phyloP scores from a whole-genome alignment of 371 early-diverging fungal species.

The Lichtheimia ramosa region DNA sequence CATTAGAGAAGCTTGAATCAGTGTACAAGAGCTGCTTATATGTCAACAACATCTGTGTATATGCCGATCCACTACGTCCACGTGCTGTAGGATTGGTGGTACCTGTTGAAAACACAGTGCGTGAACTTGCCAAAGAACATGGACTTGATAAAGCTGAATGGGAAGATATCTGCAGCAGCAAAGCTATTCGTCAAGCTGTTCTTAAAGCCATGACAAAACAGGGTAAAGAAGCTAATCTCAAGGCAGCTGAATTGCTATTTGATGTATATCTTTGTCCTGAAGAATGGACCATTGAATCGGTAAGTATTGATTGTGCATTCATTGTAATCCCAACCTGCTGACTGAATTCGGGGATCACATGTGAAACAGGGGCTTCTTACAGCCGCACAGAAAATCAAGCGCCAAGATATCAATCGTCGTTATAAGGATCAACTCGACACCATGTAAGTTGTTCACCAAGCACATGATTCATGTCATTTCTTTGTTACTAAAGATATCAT shows the following conservation, averaged over 20 bases:
- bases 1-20: slow-evolving; percentile 96
- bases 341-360: neutral
- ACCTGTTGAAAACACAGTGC: slow-evolving; percentile 57
- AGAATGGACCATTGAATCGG: slow-evolving; percentile 27
- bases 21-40: slow-evolving; percentile 79
- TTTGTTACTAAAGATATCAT: neutral
- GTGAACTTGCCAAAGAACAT: slow-evolving; percentile 32
- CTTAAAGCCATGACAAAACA: slow-evolving; percentile 26
- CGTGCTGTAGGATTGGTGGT: slow-evolving; percentile 76
- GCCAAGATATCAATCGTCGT: slow-evolving; percentile 65
- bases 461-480: neutral
- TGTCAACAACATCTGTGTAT: slow-evolving; percentile 85
- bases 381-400: slow-evolving; percentile 88
- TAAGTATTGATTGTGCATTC: slow-evolving; percentile 4
- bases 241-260: slow-evolving; percentile 68
- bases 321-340: too few species aligned
- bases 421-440: slow-evolving; percentile 58
- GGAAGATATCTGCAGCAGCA: slow-evolving; percentile 16
- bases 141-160: slow-evolving; percentile 28
- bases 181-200: slow-evolving; percentile 35
- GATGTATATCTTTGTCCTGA: slow-evolving; percentile 38
- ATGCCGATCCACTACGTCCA: slow-evolving; percentile 73
- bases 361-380: slow-evolving; percentile 58
- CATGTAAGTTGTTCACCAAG: slow-evolving; percentile 34
- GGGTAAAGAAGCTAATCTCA: slow-evolving; percentile 60